Percentiles rank a stretch among this genome's conserved stretches.
phyloP scores from a whole-genome alignment of 495 filamentous ascomycete genomes.

The Aspergillus coremiiformis region DNA sequence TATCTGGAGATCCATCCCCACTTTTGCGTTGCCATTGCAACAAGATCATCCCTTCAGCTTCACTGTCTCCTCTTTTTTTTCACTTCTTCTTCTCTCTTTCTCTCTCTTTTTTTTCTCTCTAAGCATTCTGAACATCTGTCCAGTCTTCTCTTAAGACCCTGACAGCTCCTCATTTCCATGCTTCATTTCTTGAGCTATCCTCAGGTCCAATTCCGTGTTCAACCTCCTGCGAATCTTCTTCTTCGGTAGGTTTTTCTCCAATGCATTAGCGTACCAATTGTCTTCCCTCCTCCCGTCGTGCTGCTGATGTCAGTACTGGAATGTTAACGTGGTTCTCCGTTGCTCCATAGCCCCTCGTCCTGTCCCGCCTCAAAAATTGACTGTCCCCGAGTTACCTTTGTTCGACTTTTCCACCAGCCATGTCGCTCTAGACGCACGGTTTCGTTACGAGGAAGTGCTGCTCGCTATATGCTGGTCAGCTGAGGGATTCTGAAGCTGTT shows the following conservation, averaged over 20 bases:
- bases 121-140: constrained; percentile 15
- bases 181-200: constrained; percentile 13
- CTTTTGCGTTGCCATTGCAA: constrained; percentile 47
- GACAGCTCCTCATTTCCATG: constrained; percentile 11
- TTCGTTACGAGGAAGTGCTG: constrained; percentile 14
- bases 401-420: constrained; percentile 12
- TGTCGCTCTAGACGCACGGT: constrained; percentile 17
- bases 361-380: not conserved
- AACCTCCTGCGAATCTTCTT: constrained; percentile 1
- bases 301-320: constrained; percentile 1
- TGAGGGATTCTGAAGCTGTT: constrained; percentile 12
- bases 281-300: constrained; percentile 1
- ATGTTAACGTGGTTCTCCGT: constrained; percentile 11
- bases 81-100: too few relatives aligned
- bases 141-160: constrained; percentile 14
- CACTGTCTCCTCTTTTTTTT: constrained; percentile 36
- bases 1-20: constrained; percentile 43
- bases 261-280: constrained; percentile 17
- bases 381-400: not conserved
- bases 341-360: constrained; percentile 10
- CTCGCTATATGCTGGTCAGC: constrained; percentile 14
- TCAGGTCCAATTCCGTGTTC: constrained; percentile 6
- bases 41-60: constrained; percentile 47
- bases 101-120: constrained; percentile 18
- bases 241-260: constrained; percentile 19